phyloP scores from a whole-genome alignment of 108 stramenopile genomes.

The Nitzschia sp. region DNA sequence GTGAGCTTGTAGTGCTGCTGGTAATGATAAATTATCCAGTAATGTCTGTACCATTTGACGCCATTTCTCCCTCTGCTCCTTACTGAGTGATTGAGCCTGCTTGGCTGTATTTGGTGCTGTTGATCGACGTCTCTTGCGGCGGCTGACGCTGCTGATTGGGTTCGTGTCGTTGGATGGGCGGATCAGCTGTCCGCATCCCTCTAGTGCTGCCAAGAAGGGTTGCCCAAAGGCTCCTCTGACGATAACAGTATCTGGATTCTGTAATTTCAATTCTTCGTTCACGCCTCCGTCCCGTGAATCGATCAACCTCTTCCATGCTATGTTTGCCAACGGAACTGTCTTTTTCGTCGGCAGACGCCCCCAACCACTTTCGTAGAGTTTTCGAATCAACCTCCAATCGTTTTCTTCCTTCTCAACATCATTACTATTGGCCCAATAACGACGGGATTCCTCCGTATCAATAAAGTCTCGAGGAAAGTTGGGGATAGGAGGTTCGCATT shows the following conservation, averaged over 20 bases:
- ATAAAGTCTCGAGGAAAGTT: slow-evolving; percentile 80
- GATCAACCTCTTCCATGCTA: neutral
- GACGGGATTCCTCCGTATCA: slow-evolving; percentile 50
- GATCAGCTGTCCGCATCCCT: slow-evolving; percentile 25
- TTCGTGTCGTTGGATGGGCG: neutral
- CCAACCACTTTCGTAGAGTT: slow-evolving; percentile 35
- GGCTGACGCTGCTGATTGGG: slow-evolving; percentile 11
- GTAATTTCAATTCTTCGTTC: neutral
- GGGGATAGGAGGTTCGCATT: slow-evolving; percentile 70
- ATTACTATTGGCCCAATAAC: slow-evolving; percentile 54
- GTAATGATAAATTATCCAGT: slow-evolving; percentile 59
- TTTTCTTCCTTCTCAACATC: slow-evolving; percentile 1
- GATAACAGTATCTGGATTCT: slow-evolving; percentile 30
- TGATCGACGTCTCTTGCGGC: slow-evolving; percentile 38
- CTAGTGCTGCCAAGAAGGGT: slow-evolving; percentile 59
- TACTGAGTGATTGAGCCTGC: slow-evolving; percentile 42
- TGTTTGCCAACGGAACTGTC: neutral
- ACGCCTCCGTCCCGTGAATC: neutral
- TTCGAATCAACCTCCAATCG: slow-evolving; percentile 13
- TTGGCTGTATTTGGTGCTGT: slow-evolving; percentile 19
- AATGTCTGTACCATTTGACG: slow-evolving; percentile 37
- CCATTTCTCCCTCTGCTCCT: slow-evolving; percentile 30
- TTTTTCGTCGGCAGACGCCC: slow-evolving; percentile 23
- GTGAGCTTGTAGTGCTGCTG: slow-evolving; percentile 67
- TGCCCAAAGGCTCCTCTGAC: slow-evolving; percentile 72